Evolutionary conservation across 116 monocot genomes (phyloP).

Genomic region (Trichopus zeylanicus): DNA sequence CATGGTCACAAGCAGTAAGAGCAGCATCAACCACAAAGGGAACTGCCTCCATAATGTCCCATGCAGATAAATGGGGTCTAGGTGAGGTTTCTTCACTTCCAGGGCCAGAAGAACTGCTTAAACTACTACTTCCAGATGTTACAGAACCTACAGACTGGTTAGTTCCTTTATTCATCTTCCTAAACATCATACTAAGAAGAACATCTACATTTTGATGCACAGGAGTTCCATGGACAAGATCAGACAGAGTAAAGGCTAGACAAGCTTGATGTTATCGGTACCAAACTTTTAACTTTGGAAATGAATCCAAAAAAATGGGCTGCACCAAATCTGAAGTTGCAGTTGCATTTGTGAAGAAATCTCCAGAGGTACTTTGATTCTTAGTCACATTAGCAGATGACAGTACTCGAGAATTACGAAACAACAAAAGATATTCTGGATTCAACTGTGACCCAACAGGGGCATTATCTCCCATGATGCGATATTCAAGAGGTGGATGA

Average conservation of each 20-base stretch:
- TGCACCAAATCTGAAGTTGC: conserved; percentile 15
- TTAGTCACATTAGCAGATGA: conserved; percentile 20
- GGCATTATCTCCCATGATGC: conserved; percentile 82
- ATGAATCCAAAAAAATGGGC: conserved; percentile 82
- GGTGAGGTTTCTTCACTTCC: conserved; percentile 52
- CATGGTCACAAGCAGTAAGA: conserved; percentile 88
- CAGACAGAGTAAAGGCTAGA: conserved; percentile 92
- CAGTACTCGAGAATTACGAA: conserved; percentile 55
- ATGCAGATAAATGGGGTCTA: conserved; percentile 76
- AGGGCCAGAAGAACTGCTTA: conserved; percentile 68
- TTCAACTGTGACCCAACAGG: conserved; percentile 90
- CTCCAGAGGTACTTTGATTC: conserved; percentile 6
- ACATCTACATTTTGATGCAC: conserved; percentile 85
- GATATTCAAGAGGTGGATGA: conserved; percentile 87
- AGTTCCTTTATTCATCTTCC: conserved; percentile 58
- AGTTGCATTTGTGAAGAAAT: not conserved
- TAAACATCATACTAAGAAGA: conserved; percentile 92
- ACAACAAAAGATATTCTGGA: conserved; percentile 79
- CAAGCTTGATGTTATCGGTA: conserved; percentile 95
- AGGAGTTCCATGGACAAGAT: conserved; percentile 67
- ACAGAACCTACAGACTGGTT: conserved; percentile 41
- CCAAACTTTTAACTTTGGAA: conserved; percentile 93
- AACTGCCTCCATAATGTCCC: conserved; percentile 97
- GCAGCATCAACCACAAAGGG: conserved; percentile 99
- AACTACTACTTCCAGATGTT: conserved; percentile 54